Evolutionary conservation across 2,329 filamentous ascomycete genomes (phyloP).

Genomic region (Fusarium drepaniforme): DNA sequence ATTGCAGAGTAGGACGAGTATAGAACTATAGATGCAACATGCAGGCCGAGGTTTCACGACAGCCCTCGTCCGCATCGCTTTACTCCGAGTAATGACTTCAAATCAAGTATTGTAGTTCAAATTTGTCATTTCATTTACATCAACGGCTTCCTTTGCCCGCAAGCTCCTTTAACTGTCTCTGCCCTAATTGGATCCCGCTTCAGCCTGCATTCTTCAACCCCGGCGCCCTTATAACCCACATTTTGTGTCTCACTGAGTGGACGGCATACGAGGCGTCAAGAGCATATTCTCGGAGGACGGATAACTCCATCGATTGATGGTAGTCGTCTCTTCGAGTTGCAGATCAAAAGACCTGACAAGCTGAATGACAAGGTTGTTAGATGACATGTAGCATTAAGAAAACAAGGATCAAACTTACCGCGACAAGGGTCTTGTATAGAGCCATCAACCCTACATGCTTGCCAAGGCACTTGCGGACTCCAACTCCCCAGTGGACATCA

Average conservation of each 20-base stretch:
- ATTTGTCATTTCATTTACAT: not conserved
- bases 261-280: not conserved
- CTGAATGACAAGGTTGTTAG: not conserved
- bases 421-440: not conserved
- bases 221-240: not conserved
- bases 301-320: not conserved
- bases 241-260: not conserved
- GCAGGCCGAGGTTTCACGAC: not conserved
- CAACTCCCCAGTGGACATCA: not conserved
- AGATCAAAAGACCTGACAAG: not conserved
- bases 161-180: not conserved
- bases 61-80: not conserved
- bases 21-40: not conserved
- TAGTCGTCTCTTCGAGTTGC: not conserved
- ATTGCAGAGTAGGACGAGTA: not conserved
- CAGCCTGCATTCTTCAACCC: not conserved
- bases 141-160: not conserved
- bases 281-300: not conserved
- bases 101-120: not conserved
- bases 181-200: not conserved
- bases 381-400: not conserved
- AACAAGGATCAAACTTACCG: not conserved
- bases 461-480: not conserved
- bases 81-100: not conserved
- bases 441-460: not conserved